phyloP scores from a whole-genome alignment of 352 stramenopile species.

The Pythium scleroteichum region DNA sequence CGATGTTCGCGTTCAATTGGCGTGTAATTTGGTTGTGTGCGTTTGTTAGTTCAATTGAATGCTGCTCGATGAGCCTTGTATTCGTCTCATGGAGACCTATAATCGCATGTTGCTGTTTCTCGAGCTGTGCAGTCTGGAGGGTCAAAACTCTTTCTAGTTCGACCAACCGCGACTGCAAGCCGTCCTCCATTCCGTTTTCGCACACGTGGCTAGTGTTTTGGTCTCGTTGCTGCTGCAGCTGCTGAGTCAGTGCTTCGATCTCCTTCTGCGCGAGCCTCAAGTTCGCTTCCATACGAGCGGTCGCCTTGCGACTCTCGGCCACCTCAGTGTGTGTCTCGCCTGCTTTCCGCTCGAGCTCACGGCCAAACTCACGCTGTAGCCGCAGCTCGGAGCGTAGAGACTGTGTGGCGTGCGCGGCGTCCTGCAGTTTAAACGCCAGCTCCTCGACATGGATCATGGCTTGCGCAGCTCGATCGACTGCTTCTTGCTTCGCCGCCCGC shows the following conservation, averaged over 20 bases:
- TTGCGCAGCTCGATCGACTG: constrained; percentile 43
- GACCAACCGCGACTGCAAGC: neutral
- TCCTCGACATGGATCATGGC: constrained; percentile 35
- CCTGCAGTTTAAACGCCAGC: constrained; percentile 10
- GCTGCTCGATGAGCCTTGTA: constrained; percentile 30
- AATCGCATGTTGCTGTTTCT: constrained; percentile 36
- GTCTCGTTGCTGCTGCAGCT: constrained; percentile 20
- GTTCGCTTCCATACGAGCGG: constrained; percentile 9
- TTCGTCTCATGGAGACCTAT: constrained; percentile 26
- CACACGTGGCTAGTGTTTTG: constrained; percentile 13
- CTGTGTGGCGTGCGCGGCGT: constrained; percentile 4
- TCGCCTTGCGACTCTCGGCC: neutral
- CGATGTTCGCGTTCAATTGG: constrained; percentile 16
- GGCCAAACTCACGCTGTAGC: neutral
- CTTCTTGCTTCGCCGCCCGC: constrained; percentile 28
- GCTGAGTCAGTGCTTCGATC: constrained; percentile 6
- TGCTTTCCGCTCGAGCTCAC: constrained; percentile 11
- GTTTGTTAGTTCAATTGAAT: neutral
- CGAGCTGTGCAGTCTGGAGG: constrained; percentile 25
- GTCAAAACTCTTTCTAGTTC: constrained; percentile 19
- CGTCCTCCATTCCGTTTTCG: neutral
- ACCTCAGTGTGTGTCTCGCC: constrained; percentile 2
- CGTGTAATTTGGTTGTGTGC: constrained; percentile 2
- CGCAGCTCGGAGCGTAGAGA: constrained; percentile 18
- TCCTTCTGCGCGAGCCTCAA: constrained; percentile 14